Evolutionary conservation across 1,284 basidiomycete species (phyloP).

Genomic region (Hypsizygus ulmarius): DNA sequence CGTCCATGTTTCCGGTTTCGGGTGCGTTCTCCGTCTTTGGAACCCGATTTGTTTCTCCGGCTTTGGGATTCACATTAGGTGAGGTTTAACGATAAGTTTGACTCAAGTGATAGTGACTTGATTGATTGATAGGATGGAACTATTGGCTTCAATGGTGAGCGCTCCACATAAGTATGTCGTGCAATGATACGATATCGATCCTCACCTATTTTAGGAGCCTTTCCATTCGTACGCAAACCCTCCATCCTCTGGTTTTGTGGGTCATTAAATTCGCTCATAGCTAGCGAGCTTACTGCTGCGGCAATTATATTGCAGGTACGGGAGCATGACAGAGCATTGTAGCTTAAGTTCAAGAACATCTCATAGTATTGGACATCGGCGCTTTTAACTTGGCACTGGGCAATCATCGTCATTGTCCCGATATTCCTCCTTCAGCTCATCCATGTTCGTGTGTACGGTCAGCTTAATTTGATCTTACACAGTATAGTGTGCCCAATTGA

Average conservation of each 20-base stretch:
- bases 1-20: constrained; percentile 39
- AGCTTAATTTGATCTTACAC: constrained; percentile 10
- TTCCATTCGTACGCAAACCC: constrained; percentile 25
- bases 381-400: constrained; percentile 50
- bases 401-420: constrained; percentile 47
- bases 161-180: constrained; percentile 2
- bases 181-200: constrained; percentile 2
- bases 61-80: constrained; percentile 53
- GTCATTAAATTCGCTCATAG: constrained; percentile 8
- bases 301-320: constrained; percentile 27
- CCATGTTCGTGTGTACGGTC: constrained; percentile 45
- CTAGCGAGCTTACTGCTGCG: constrained; percentile 30
- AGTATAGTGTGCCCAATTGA: background rate
- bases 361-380: constrained; percentile 40
- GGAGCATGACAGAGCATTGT: constrained; percentile 11
- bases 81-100: constrained; percentile 7
- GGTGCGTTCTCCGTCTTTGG: constrained; percentile 52
- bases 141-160: constrained; percentile 54
- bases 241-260: background rate
- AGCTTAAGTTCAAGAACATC: constrained; percentile 2
- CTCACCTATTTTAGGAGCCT: constrained; percentile 35
- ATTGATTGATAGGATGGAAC: constrained; percentile 38
- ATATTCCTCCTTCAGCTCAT: constrained; percentile 33
- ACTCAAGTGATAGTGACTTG: background rate
- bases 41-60: constrained; percentile 46